Evolutionary conservation across 2,329 filamentous ascomycete genomes (phyloP).

Genomic region (Dryadomyces sulphureus): DNA sequence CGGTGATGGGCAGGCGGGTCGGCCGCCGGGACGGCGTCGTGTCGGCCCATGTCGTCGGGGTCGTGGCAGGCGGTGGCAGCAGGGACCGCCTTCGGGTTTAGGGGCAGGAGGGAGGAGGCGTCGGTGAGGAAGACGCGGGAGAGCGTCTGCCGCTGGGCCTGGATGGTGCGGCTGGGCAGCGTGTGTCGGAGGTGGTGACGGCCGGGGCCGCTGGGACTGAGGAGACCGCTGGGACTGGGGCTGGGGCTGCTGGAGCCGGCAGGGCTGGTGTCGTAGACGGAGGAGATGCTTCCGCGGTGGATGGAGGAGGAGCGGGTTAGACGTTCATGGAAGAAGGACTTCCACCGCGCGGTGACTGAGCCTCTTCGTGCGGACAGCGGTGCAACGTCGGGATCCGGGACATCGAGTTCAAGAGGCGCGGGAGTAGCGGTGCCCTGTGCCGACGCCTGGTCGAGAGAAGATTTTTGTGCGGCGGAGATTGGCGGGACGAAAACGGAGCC

Average conservation of each 20-base stretch:
- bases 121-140: constrained; percentile 22
- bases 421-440: background rate
- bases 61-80: background rate
- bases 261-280: constrained; percentile 17
- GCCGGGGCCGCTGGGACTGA: no score
- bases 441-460: constrained; percentile 19
- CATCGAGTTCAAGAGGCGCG: background rate
- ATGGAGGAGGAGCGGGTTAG: constrained; percentile 16
- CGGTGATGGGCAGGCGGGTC: constrained; percentile 28
- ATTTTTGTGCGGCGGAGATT: constrained; percentile 12
- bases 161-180: constrained; percentile 17
- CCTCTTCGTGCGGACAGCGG: background rate
- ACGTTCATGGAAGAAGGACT: constrained; percentile 41
- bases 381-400: background rate
- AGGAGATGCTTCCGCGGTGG: constrained; percentile 14
- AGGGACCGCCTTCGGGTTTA: background rate
- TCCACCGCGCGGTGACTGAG: constrained; percentile 21
- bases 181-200: constrained; percentile 16
- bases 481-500: constrained; percentile 10
- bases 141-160: constrained; percentile 12
- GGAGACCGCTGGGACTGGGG: no score
- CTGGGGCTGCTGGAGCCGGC: constrained; percentile 12
- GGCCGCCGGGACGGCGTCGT: constrained; percentile 13
- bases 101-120: constrained; percentile 14
- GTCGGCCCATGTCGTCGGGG: background rate